Base-by-base conservation (phyloP, 345 rosid genomes). In the Gossypium turneri region DNA sequence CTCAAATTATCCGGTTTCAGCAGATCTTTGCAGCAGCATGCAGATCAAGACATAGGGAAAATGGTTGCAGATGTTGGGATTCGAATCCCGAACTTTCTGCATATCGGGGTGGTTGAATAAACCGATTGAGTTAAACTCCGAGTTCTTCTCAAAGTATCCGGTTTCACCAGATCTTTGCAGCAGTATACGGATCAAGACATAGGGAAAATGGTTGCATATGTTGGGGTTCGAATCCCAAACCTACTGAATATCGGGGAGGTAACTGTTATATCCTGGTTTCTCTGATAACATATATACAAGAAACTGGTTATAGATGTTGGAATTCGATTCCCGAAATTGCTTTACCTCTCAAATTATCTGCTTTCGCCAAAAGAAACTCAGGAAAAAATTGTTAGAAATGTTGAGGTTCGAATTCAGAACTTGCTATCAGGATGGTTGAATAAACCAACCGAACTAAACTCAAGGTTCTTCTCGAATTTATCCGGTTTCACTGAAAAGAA, bases 31-130 rank as follows among this genome's bases (percentile, higher is more conserved):
- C 70, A 83, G 72, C 84, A 92, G 75, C 97, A 94, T 67, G 65
- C 85, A 5, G 94, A 94, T 79, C 88, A 87, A 74, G 90, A 94
- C 79, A 89, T 94, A 3, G 38, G 38, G 38, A 29, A 22, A 57
- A 20, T 22, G 34, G 29, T 57, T 57, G 29, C 27, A 57, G 62
- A 57, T 10, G 12, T 13, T 45, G 12, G 48, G 48, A 45, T 45
- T 45, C 12, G 48, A 45, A 45, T 45, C 12, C 12, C 48, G 12
- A 11, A 45, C 12, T 45, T 45, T 3, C 12, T 45, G 48, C 9
- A 45, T 45, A 45, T 45, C 12, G 12, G 48, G 48, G 12, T 45
- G 48, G 9, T 11, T 45, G 12, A 11, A 11, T 45, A 8, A 45
- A 45, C 12, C 48, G 7, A 45, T 0, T 1, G 12, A 45, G 12